Conservation (phyloP, 2,329 filamentous ascomycete species). For the Exophiala sp. region DNA sequence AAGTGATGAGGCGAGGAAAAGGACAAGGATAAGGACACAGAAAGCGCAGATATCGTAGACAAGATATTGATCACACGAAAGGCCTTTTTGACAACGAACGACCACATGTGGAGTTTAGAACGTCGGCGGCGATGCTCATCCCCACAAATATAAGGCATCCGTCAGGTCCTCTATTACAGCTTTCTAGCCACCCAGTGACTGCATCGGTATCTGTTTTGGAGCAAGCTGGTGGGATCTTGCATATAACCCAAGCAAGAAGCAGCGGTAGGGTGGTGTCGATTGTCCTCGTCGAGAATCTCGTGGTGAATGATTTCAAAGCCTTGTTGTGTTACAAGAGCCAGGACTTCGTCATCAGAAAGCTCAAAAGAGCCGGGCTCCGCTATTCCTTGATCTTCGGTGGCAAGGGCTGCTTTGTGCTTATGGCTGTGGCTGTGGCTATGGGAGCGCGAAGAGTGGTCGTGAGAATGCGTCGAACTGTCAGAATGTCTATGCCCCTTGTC, state of each 20-base stretch:
- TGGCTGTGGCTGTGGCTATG: background rate
- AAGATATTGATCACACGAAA: too few species aligned
- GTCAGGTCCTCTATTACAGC: constrained; percentile 14
- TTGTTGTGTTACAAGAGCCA: constrained; percentile 64
- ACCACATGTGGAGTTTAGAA: too few species aligned
- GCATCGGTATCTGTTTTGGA: constrained; percentile 73
- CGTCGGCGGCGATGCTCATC: background rate
- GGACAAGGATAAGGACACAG: too few species aligned
- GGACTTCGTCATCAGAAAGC: constrained; percentile 80
- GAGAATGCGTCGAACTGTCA: background rate
- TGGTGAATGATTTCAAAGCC: constrained; percentile 69
- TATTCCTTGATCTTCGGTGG: constrained; percentile 53
- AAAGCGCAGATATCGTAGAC: too few species aligned
- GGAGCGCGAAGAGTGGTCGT: background rate
- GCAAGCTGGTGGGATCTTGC: constrained; percentile 75
- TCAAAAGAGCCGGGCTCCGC: constrained; percentile 87
- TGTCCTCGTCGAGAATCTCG: constrained; percentile 34
- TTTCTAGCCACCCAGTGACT: constrained; percentile 85
- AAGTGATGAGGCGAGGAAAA: too few species aligned
- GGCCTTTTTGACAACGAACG: too few species aligned
- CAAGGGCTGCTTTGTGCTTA: constrained; percentile 42
- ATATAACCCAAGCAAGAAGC: too few species aligned
- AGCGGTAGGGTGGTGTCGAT: too few species aligned
- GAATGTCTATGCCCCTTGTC: background rate
- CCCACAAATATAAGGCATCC: too few species aligned